Conservation (phyloP, 768 basidiomycete species). For the Hygrophoropsis aurantiaca region DNA sequence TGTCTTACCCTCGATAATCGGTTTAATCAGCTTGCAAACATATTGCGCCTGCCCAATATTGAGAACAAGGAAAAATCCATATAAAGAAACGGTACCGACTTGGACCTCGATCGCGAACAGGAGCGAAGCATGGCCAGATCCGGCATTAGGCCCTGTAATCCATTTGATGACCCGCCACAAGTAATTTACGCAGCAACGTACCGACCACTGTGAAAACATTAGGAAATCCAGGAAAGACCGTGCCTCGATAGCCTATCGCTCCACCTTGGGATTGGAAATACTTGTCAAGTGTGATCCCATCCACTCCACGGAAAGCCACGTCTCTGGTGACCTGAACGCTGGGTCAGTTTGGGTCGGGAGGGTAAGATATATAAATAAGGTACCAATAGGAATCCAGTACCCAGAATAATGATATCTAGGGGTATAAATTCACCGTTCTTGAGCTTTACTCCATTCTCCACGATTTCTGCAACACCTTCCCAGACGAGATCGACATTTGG, state of each 20-base stretch:
- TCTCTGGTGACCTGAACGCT: constrained; percentile 7
- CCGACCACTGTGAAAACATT: constrained; percentile 51
- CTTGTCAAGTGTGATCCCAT: constrained; percentile 40
- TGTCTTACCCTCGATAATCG: constrained; percentile 46
- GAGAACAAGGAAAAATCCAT: neutral
- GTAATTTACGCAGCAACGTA: constrained; percentile 20
- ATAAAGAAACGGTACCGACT: constrained; percentile 28
- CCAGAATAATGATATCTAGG: constrained; percentile 58
- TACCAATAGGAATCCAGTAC: constrained; percentile 54
- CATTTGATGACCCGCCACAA: neutral
- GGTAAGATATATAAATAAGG: constrained; percentile 12
- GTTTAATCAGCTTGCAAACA: constrained; percentile 50
- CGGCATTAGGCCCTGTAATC: constrained; percentile 51
- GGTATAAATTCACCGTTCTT: constrained; percentile 48
- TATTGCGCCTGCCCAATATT: constrained; percentile 42
- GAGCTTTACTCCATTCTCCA: constrained; percentile 49
- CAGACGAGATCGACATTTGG: constrained; percentile 54
- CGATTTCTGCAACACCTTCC: constrained; percentile 48
- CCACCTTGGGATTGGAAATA: constrained; percentile 51
- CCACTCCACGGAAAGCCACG: constrained; percentile 38
- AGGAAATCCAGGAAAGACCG: constrained; percentile 55
- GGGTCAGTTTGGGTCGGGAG: constrained; percentile 1
- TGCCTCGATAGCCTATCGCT: constrained; percentile 52
- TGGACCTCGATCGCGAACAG: constrained; percentile 57
- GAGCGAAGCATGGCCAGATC: constrained; percentile 57